Base-by-base conservation (phyloP, 805 yeast genomes). In the Peterozyma toletana region DNA sequence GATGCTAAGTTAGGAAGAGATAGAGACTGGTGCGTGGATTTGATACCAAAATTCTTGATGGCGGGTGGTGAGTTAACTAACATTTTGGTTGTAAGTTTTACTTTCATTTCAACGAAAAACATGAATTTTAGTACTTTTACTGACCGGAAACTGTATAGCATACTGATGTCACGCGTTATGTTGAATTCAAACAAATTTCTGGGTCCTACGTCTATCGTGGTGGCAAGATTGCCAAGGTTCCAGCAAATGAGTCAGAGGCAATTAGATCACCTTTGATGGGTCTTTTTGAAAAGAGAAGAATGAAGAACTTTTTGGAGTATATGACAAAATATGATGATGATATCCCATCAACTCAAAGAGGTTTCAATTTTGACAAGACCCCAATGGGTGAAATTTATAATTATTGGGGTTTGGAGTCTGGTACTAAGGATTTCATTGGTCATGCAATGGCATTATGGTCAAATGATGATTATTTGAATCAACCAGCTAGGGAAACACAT, bases 391-490 rank as follows among this genome's bases (percentile, higher is more conserved):
- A 88, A 55, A 83, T 93, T 33, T 93, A 85, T 64, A 75, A 77
- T 57, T 83, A 91, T 62, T 93, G 81, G 57, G 96, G 98, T 6
- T 76, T 93, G 43, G 96, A 93, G 56, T 76, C 78, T 44, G 96
- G 96, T 33, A 90, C 98, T 16, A 84, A 87, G 59, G 98, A 93
- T 63, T 93, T 93, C 57, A 86, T 93, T 51, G 99, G 99, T 38
- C 99, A 93, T 63, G 93, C 99, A 3, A 93, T 93, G 99, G 99
- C 97, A 13, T 75, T 93, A 48, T 90, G 96, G 83, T 77, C 93
- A 16, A 90, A 87, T 56, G 99, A 93, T 58, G 89, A 84, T 43
- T 93, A 93, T 62, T 68, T 93, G 58, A 75, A 71, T 48, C 80
- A 86, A 63, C 96, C 96, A 9, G 96, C 96, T 5, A 77, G 96